These are phyloP conservation scores for Echinosophora koreensis DNA, from an alignment of 306 rosid species.

Conservation along the genomic window DNA sequence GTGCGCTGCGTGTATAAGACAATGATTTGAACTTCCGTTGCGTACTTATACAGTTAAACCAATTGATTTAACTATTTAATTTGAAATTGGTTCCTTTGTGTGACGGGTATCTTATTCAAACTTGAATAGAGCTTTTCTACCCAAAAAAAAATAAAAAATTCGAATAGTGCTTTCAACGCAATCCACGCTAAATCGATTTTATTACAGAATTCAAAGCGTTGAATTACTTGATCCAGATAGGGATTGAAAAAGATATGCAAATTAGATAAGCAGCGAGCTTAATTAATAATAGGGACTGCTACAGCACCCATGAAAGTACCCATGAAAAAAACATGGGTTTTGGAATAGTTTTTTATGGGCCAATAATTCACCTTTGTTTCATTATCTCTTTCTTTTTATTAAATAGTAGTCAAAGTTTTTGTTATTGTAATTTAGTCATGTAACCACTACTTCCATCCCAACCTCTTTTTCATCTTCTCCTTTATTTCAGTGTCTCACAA, in stretches of 20 bases:
- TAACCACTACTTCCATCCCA: too few relatives aligned
- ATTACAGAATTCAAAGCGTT: neutral
- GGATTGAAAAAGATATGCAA: conserved; percentile 30
- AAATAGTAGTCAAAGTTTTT: too few relatives aligned
- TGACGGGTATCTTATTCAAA: neutral
- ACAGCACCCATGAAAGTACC: too few relatives aligned
- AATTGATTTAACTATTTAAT: neutral
- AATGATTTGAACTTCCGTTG: neutral
- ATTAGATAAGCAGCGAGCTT: neutral
- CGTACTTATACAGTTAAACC: neutral
- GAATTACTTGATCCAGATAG: conserved; percentile 25
- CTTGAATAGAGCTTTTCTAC: neutral
- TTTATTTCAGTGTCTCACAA: too few relatives aligned
- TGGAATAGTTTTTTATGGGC: too few relatives aligned
- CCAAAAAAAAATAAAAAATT: too few relatives aligned
- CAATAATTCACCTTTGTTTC: too few relatives aligned
- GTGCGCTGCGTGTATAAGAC: neutral
- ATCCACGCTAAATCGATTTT: neutral
- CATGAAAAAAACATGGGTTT: too few relatives aligned
- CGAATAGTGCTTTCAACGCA: neutral
- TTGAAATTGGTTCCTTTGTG: neutral
- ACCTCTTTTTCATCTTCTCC: too few relatives aligned
- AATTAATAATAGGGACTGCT: too few relatives aligned
- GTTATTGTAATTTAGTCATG: too few relatives aligned
- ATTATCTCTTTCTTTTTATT: too few relatives aligned